Evolutionary conservation across 257 asterid species (phyloP), one percentile per base, ranked within the genome.

Genomic region (Buddleja alternifolia): DNA sequence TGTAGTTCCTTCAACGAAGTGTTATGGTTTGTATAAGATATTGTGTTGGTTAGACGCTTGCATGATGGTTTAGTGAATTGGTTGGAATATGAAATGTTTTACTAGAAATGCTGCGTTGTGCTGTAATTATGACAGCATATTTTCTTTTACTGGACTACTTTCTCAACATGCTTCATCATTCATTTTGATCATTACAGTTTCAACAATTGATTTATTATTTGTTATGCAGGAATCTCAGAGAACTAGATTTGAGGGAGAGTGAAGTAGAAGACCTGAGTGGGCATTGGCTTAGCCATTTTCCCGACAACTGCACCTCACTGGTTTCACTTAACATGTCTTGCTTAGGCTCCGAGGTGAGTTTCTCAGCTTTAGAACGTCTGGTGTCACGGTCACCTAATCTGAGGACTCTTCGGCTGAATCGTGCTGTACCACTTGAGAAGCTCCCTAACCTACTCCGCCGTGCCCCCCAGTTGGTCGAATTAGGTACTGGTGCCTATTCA

Each of bases 201-300:
- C 37, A 14, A 42, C 11, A 21, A 24, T 62, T 59, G 57, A 29
- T 19, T 39, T 69, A n/a, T 44, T 4, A 15, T 44, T 53, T 60
- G 24, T 21, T 40, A 57, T 75, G 65, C 87, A 88, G 95, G 81
- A 70, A 86, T 68, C 79, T 88, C 12, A 80, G 80, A 51, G 93
- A 84, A 63, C 76, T 88, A 12, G 93, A 88, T 74, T 72, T 88
- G 81, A 81, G 81, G 68, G 93, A 88, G 72, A 78, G 93, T 66
- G 93, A 86, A 34, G 96, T 82, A 66, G 91, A 82, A 67, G 93
- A 86, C 39, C 45, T 79, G 17, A 86, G 90, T 58, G 93, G 88
- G 67, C 88, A 82, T 47, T 88, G 96, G 96, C 79, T 86, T 15
- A 84, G 86, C 81, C 86, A 81, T 77, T 88, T 88, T 56, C 91